Conservation (phyloP, 2,329 filamentous ascomycete species). For the Grosmannia serpens region DNA sequence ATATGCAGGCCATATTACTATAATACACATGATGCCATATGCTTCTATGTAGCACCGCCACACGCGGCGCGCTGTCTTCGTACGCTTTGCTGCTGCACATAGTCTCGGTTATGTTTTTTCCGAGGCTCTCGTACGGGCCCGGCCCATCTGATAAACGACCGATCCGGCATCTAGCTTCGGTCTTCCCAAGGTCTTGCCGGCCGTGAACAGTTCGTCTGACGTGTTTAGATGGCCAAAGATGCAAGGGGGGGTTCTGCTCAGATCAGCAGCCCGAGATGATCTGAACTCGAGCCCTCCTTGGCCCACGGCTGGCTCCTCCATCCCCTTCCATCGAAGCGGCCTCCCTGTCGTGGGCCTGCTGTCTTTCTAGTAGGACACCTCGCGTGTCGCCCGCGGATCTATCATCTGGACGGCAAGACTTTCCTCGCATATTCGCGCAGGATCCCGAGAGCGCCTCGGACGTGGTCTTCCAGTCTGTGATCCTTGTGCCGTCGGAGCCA, state of each 20-base stretch:
- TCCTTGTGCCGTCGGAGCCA: slow-evolving; percentile 66
- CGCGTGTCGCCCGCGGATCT: not conserved
- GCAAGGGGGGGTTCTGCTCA: not conserved
- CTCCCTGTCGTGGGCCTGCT: not conserved
- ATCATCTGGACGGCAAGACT: slow-evolving; percentile 45
- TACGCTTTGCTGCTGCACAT: not conserved
- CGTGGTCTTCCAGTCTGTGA: slow-evolving; percentile 59
- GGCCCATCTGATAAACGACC: not conserved
- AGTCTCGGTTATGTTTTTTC: not conserved
- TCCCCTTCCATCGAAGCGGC: not conserved
- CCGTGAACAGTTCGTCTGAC: not conserved
- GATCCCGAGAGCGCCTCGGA: slow-evolving; percentile 50
- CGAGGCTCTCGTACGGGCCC: not conserved
- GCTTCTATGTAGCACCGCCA: not conserved
- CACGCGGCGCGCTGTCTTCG: not conserved
- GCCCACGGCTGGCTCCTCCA: not conserved
- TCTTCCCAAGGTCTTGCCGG: not conserved
- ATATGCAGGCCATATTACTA: not conserved
- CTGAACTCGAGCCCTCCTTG: not conserved
- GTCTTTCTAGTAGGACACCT: not conserved
- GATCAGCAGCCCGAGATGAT: not conserved
- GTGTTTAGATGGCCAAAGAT: not conserved
- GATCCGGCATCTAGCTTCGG: not conserved
- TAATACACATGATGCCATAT: not conserved
- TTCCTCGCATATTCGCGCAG: slow-evolving; percentile 47